phyloP scores from a whole-genome alignment of 2,329 filamentous ascomycete genomes.

The Akanthomyces uredinophilus region DNA sequence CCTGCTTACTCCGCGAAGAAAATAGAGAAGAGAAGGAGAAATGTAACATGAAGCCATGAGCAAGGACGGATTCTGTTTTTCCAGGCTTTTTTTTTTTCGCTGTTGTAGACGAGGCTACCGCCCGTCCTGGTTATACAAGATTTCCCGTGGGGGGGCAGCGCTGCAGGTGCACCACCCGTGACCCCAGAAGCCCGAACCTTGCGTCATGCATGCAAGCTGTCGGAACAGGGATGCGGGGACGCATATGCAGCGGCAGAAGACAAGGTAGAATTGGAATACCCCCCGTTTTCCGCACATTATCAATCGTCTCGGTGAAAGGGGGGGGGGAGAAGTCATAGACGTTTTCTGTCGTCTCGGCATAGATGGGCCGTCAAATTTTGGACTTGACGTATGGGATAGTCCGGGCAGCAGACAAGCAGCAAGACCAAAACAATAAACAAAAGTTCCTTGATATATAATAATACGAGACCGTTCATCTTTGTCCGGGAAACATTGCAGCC shows the following conservation, averaged over 20 bases:
- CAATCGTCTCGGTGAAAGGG: background rate
- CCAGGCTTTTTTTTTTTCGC: background rate
- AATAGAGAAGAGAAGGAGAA: background rate
- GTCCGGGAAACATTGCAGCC: background rate
- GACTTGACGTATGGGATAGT: too few species aligned
- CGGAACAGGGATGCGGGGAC: background rate
- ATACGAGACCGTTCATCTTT: too few species aligned
- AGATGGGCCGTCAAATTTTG: too few species aligned
- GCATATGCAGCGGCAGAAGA: background rate
- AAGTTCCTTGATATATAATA: too few species aligned
- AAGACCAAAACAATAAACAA: too few species aligned
- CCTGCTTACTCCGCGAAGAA: background rate
- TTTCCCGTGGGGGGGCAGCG: background rate
- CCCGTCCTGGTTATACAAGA: background rate
- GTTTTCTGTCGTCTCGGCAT: background rate
- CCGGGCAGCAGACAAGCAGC: too few species aligned
- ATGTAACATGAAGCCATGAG: background rate
- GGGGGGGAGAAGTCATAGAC: background rate
- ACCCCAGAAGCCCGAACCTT: background rate
- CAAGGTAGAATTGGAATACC: background rate
- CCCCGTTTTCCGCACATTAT: background rate
- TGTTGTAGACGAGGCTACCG: background rate
- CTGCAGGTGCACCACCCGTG: conserved; percentile 7
- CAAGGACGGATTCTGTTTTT: too few species aligned
- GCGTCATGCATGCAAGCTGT: conserved; percentile 7